These are phyloP conservation scores for Triangularia setosa DNA, from an alignment of 2,329 filamentous ascomycete species.

Conservation along the genomic window DNA sequence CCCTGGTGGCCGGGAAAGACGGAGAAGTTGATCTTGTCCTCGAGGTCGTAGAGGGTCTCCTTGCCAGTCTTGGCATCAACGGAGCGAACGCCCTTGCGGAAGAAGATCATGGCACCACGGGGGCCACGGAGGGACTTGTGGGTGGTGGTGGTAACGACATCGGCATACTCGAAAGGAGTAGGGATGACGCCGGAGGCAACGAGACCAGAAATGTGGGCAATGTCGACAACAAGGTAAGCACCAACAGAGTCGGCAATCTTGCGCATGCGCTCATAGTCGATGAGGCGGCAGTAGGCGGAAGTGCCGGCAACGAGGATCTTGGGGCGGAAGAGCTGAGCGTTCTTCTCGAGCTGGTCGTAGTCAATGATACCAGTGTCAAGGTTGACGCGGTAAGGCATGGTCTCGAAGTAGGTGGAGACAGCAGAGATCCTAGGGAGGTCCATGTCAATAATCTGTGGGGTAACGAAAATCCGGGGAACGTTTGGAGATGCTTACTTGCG, in stretches of 20 bases:
- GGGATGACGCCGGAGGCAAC: constrained; percentile 91
- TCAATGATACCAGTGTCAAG: constrained; percentile 92
- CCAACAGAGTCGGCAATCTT: constrained; percentile 91
- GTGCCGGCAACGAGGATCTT: constrained; percentile 96
- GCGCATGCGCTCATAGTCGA: constrained; percentile 95
- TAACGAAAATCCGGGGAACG: neutral
- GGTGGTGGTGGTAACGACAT: constrained; percentile 96
- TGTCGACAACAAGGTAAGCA: constrained; percentile 93
- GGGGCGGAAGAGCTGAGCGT: constrained; percentile 86
- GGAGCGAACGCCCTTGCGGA: constrained; percentile 91
- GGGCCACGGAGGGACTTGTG: constrained; percentile 98
- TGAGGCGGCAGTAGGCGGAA: constrained; percentile 95
- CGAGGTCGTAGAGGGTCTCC: constrained; percentile 85
- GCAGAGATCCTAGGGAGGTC: constrained; percentile 68
- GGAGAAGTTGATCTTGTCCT: constrained; percentile 96
- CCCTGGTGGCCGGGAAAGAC: constrained; percentile 99
- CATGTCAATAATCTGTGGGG: constrained; percentile 1
- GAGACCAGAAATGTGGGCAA: constrained; percentile 97
- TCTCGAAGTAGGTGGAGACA: constrained; percentile 98
- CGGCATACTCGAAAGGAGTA: constrained; percentile 86
- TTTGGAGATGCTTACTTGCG: constrained; percentile 63
- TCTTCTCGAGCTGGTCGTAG: constrained; percentile 88
- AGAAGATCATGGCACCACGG: constrained; percentile 99
- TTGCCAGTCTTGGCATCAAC: constrained; percentile 88
- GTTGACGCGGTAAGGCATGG: constrained; percentile 90